phyloP scores from a whole-genome alignment of 2,329 filamentous ascomycete genomes.

The Fusarium irregulare region DNA sequence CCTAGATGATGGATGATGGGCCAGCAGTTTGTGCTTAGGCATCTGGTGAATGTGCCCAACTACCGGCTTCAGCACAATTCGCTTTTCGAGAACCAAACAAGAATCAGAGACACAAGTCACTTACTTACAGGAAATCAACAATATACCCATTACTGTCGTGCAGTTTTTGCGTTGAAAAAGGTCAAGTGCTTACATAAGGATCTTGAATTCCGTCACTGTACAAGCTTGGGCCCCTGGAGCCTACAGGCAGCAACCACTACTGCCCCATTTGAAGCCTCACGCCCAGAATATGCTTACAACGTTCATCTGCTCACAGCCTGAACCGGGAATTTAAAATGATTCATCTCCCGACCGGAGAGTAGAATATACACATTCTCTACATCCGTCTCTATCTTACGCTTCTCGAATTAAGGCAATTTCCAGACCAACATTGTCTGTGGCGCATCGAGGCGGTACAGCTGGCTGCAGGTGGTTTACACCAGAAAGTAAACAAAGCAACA shows the following conservation, averaged over 20 bases:
- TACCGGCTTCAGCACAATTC: neutral
- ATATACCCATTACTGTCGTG: neutral
- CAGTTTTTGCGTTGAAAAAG: neutral
- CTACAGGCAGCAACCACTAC: constrained; percentile 35
- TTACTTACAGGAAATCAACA: neutral
- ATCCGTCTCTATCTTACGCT: neutral
- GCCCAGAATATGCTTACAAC: constrained; percentile 9
- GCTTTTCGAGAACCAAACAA: neutral
- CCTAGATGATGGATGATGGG: neutral
- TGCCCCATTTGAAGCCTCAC: constrained; percentile 15
- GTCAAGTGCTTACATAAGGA: constrained; percentile 11
- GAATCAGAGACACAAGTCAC: neutral
- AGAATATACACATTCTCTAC: neutral
- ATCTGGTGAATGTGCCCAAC: neutral
- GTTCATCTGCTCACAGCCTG: constrained; percentile 6
- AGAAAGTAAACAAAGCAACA: constrained; percentile 13
- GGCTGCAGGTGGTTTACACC: constrained; percentile 13
- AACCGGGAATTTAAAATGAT: constrained; percentile 4
- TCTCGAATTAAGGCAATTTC: neutral
- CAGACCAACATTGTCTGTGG: neutral
- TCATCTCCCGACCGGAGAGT: neutral
- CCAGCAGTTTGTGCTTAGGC: neutral
- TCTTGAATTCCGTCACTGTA: neutral
- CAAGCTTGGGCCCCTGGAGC: constrained; percentile 29
- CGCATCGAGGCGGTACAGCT: neutral